phyloP scores from a whole-genome alignment of 768 basidiomycete species.

The Mycena indigotica region DNA sequence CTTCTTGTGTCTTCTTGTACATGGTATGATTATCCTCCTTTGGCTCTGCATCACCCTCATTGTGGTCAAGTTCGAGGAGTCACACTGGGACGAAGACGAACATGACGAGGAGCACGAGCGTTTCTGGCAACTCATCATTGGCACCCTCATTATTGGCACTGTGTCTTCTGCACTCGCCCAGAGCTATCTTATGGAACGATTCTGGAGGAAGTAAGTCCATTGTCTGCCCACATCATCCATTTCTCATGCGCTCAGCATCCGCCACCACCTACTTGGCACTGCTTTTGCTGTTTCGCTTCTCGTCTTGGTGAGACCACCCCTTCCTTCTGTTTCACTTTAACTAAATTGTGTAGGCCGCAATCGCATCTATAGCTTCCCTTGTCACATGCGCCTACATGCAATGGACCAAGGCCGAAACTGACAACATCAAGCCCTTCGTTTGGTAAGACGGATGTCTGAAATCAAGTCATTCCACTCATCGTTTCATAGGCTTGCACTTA shows the following conservation, averaged over 20 bases:
- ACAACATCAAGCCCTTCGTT: not conserved
- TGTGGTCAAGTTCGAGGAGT: conserved; percentile 3
- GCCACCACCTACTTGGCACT: conserved; percentile 18
- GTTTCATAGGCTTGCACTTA: conserved; percentile 11
- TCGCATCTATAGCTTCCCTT: conserved; percentile 9
- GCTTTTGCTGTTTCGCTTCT: conserved; percentile 13
- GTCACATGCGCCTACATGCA: conserved; percentile 17
- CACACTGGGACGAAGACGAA: conserved; percentile 17
- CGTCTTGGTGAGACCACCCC: not conserved
- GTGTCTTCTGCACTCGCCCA: conserved; percentile 1
- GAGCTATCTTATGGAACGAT: conserved; percentile 11
- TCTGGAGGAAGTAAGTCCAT: conserved; percentile 15
- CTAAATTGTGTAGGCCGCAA: conserved; percentile 2
- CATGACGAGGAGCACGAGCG: conserved; percentile 12
- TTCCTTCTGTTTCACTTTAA: not conserved
- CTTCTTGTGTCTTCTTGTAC: conserved; percentile 12
- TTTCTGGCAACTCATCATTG: conserved; percentile 6
- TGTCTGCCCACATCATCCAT: not conserved
- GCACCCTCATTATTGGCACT: conserved; percentile 6
- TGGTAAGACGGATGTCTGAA: too few species aligned
- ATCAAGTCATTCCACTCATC: too few species aligned
- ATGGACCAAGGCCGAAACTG: conserved; percentile 6
- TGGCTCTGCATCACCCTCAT: not conserved
- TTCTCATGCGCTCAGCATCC: conserved; percentile 8
- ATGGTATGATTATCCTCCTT: conserved; percentile 10